Evolutionary conservation across 805 yeast genomes (phyloP).

Genomic region (Nakazawaea siamensis): DNA sequence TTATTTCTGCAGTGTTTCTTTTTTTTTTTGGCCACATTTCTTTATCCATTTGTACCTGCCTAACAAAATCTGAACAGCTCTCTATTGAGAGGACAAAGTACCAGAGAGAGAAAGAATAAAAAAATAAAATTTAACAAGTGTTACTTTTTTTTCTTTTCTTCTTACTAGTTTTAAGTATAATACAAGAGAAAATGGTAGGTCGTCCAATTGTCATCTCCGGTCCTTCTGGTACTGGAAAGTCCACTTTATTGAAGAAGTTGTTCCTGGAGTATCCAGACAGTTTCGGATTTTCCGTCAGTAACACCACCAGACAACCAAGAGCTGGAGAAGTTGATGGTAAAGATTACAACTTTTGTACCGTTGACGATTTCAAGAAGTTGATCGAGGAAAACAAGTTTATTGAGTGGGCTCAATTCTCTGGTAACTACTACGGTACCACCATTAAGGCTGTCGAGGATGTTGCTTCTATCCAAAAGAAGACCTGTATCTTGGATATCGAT

Average conservation of each 20-base stretch:
- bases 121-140: no score
- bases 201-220: constrained; percentile 96
- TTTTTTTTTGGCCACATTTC: no score
- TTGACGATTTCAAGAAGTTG: constrained; percentile 69
- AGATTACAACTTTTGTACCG: constrained; percentile 82
- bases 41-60: no score
- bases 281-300: constrained; percentile 91
- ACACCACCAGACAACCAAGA: constrained; percentile 89
- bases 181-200: constrained; percentile 19
- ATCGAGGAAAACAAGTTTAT: constrained; percentile 73
- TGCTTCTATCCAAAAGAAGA: constrained; percentile 48
- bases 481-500: constrained; percentile 92
- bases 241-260: constrained; percentile 82
- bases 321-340: constrained; percentile 84
- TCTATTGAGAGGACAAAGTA: no score
- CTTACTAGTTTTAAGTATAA: no score
- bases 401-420: constrained; percentile 98
- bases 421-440: constrained; percentile 95
- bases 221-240: constrained; percentile 95
- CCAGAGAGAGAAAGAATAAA: no score
- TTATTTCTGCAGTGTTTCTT: no score
- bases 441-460: constrained; percentile 78
- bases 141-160: no score
- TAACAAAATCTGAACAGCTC: no score
- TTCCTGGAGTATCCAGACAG: constrained; percentile 84